phyloP scores from a whole-genome alignment of 2,329 filamentous ascomycete genomes.

The Arthroderma uncinatum region DNA sequence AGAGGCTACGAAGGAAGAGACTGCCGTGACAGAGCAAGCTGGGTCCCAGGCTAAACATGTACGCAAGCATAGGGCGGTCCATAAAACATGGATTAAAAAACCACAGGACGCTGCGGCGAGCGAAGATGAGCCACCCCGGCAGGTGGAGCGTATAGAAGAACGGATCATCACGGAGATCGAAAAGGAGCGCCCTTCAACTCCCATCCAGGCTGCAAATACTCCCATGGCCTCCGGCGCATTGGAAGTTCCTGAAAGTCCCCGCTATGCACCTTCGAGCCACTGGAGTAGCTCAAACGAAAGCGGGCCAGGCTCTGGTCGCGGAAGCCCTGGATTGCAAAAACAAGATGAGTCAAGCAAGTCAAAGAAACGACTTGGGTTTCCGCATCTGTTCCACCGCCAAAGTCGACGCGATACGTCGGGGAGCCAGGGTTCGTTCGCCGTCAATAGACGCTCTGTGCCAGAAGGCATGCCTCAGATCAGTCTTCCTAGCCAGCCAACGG shows the following conservation, averaged over 20 bases:
- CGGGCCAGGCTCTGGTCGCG: background rate
- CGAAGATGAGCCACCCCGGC: background rate
- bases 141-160: background rate
- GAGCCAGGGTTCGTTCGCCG: slow-evolving; percentile 10
- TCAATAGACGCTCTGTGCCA: slow-evolving; percentile 7
- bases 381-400: slow-evolving; percentile 6
- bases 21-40: background rate
- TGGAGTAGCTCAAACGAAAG: slow-evolving; percentile 4
- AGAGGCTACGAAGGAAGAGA: background rate
- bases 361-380: slow-evolving; percentile 7
- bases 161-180: slow-evolving; percentile 1
- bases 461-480: background rate
- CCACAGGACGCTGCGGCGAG: background rate
- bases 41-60: slow-evolving; percentile 1
- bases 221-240: background rate
- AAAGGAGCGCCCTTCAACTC: slow-evolving; percentile 1
- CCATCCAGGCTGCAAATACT: background rate
- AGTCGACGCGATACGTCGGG: slow-evolving; percentile 2
- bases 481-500: background rate
- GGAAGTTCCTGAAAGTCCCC: background rate
- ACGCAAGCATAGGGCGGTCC: background rate
- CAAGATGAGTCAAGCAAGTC: background rate
- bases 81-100: background rate
- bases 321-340: background rate
- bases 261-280: background rate